Conservation (phyloP, 2,329 filamentous ascomycete species). For the Verticillium albo-atrum region DNA sequence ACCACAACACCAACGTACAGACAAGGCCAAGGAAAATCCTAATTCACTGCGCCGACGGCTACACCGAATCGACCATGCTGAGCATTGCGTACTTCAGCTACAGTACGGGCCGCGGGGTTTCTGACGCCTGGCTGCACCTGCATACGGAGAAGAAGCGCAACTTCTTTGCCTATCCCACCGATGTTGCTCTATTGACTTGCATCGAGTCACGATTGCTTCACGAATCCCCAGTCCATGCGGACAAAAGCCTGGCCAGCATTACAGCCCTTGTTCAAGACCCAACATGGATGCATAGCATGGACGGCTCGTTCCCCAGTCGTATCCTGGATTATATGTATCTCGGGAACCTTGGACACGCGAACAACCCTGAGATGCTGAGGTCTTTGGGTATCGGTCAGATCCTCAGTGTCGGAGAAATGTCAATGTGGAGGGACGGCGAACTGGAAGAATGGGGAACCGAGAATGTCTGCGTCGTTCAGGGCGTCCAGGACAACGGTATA, state of each 20-base stretch:
- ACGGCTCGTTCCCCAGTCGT: constrained; percentile 86
- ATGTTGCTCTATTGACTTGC: constrained; percentile 75
- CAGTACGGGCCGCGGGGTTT: constrained; percentile 73
- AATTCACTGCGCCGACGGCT: constrained; percentile 92
- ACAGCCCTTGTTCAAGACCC: constrained; percentile 58
- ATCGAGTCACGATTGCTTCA: constrained; percentile 72
- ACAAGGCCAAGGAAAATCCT: constrained; percentile 62
- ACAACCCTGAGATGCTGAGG: constrained; percentile 79
- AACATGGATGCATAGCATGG: constrained; percentile 75
- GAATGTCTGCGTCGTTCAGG: constrained; percentile 75
- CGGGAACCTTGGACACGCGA: constrained; percentile 88
- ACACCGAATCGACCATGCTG: constrained; percentile 89
- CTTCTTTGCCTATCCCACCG: constrained; percentile 92
- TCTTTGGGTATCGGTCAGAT: constrained; percentile 82
- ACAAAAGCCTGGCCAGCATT: constrained; percentile 48
- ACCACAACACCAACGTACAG: constrained; percentile 3
- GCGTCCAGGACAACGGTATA: constrained; percentile 94
- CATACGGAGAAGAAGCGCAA: constrained; percentile 80
- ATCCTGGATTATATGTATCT: constrained; percentile 94
- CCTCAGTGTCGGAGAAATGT: constrained; percentile 85
- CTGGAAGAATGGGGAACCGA: constrained; percentile 69
- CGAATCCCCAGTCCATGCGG: constrained; percentile 56
- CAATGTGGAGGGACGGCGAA: constrained; percentile 72
- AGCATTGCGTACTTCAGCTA: constrained; percentile 92
- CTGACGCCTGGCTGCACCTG: constrained; percentile 81